Evolutionary conservation across 2,329 filamentous ascomycete species (phyloP).

Genomic region (Diplodia intermedia): DNA sequence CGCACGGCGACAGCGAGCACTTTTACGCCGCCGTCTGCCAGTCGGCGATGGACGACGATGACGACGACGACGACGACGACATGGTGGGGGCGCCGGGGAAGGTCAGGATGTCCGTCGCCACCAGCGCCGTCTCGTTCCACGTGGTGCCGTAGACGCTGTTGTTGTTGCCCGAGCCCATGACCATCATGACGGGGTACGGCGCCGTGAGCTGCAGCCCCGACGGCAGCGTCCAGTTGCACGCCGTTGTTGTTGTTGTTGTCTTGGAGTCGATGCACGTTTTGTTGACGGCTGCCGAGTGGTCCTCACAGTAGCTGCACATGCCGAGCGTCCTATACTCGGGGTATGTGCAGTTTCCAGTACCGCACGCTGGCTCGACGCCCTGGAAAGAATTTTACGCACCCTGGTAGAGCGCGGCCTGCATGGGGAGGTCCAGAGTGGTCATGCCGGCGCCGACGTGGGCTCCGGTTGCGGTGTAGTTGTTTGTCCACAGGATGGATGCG

Average conservation of each 20-base stretch:
- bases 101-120: not conserved
- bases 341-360: slow-evolving; percentile 7
- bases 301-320: slow-evolving; percentile 11
- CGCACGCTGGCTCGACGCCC: not conserved
- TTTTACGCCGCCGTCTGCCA: not conserved
- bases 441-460: not conserved
- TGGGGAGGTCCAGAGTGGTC: not conserved
- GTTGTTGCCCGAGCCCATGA: not conserved
- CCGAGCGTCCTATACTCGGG: slow-evolving; percentile 7
- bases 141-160: not conserved
- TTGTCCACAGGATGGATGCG: not conserved
- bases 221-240: not conserved
- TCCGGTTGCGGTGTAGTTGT: slow-evolving; percentile 8
- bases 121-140: not conserved
- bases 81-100: not conserved
- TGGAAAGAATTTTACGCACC: not conserved
- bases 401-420: slow-evolving; percentile 1
- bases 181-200: not conserved
- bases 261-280: not conserved
- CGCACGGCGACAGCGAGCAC: slow-evolving; percentile 12
- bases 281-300: slow-evolving; percentile 3
- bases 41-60: not conserved
- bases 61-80: not conserved
- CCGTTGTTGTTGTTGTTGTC: not conserved
- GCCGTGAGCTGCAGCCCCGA: not conserved